A percentile compares a stretch with the other conserved stretches of the same genome.
Evolutionary conservation across 768 basidiomycete species (phyloP).

Genomic region (Infundibulicybe gibba): DNA sequence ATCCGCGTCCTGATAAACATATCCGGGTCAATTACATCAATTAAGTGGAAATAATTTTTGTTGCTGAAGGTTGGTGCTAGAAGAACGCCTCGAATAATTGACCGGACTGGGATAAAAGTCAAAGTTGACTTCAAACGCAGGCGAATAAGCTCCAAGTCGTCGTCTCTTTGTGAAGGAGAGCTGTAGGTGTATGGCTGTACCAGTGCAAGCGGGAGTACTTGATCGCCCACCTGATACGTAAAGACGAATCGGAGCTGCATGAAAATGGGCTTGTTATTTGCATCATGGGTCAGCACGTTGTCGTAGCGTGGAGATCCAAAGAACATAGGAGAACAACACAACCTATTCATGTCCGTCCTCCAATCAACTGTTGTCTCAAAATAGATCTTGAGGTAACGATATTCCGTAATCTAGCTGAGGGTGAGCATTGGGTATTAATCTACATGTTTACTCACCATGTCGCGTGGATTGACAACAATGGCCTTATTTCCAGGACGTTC

Average conservation of each 20-base stretch:
- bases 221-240: conserved; percentile 8
- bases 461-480: not conserved
- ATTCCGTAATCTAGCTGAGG: conserved; percentile 14
- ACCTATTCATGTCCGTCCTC: conserved; percentile 13
- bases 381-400: conserved; percentile 16
- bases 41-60: not conserved
- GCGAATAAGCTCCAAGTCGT: not conserved
- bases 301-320: conserved; percentile 17
- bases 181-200: conserved; percentile 11
- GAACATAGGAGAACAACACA: conserved; percentile 22
- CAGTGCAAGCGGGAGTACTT: conserved; percentile 11
- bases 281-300: conserved; percentile 17
- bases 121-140: not conserved
- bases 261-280: conserved; percentile 8
- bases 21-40: not conserved
- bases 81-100: not conserved
- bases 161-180: not conserved
- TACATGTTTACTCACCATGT: not conserved
- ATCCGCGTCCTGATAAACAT: not conserved
- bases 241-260: conserved; percentile 17
- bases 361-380: conserved; percentile 22
- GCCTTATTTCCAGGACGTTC: not conserved
- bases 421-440: not conserved
- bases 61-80: not conserved
- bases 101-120: not conserved